Evolutionary conservation across 768 basidiomycete species (phyloP), one percentile per base, ranked within the genome.

Genomic region (Calocera viscosa): DNA sequence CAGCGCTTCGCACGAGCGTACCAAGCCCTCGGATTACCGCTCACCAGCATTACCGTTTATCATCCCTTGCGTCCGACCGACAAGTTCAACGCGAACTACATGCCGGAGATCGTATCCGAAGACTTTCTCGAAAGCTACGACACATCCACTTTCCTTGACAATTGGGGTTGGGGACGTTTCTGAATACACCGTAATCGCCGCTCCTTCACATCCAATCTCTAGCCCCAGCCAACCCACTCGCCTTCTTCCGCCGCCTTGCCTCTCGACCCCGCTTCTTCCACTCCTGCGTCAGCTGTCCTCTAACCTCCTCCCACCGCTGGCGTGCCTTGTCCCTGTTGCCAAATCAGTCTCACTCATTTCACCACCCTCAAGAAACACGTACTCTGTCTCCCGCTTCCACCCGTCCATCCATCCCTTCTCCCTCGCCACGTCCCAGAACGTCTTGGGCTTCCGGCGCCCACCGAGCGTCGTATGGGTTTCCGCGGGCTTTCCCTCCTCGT

Each of bases 221-320:
- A 49, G 73, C 79, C 19, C 72, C 79, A 12, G 77, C 81, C 2
- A 80, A 82, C 26, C 77, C 81, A 70, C 83, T 81, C 68, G 86
- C 77, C 70, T 82, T 77, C 69, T 80, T 81, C 28, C 82, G 78
- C 76, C 90, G 90, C 60, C 83, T 82, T 16, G 89, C 90, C 72
- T 91, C 90, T 67, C 86, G 82, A 76, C 84, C 85, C 60, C 88
- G 76, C 72, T 83, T 83, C 77, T 89, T 90, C 90, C 90, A 91
- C 63, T 84, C 87, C 68, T 76, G 79, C 65, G 90, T 91, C 74
- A 91, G 74, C 65, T 84, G 83, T 0, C 79, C 80, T 71, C 86
- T 87, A 53, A 79, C 76, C n/a, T 78, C 82, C 71, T 91, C 90
- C 89, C 91, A 91, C 65, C 79, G 76, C 69, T 80, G 80, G 63